Evolutionary conservation across 176 grass and related monocot species (phyloP).

Genomic region (Aegilops sharonensis): DNA sequence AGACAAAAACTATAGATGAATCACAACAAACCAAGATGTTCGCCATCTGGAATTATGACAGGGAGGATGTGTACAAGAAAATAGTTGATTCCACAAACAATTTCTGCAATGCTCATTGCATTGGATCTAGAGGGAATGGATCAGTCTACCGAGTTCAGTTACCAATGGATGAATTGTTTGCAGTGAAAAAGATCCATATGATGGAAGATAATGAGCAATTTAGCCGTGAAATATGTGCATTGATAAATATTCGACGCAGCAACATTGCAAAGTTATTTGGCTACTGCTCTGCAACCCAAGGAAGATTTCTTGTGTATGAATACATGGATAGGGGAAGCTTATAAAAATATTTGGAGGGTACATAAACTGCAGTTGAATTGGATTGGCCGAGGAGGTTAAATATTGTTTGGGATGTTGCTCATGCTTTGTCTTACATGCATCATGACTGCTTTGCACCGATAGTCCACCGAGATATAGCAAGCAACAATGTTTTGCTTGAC

Average conservation of each 20-base stretch:
- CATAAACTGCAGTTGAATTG: background rate
- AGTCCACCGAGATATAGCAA: background rate
- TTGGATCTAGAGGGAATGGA: background rate
- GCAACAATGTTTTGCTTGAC: background rate
- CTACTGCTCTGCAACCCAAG: background rate
- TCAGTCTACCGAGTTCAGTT: background rate
- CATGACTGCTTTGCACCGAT: background rate
- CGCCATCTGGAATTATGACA: background rate
- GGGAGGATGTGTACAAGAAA: background rate
- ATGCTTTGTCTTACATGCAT: constrained; percentile 1
- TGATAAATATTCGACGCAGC: background rate
- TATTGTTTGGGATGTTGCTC: background rate
- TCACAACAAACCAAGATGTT: background rate
- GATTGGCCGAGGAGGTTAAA: background rate
- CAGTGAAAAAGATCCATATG: constrained; percentile 2
- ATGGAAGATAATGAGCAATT: background rate
- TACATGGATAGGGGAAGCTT: constrained; percentile 23
- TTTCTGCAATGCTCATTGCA: background rate
- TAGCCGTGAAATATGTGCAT: background rate
- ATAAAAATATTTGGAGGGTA: background rate
- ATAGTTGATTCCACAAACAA: background rate
- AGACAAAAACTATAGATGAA: background rate
- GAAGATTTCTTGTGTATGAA: background rate
- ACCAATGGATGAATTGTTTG: background rate
- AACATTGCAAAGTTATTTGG: constrained; percentile 1